Evolutionary conservation across 768 basidiomycete species (phyloP).

Genomic region (Lactarius psammicola): DNA sequence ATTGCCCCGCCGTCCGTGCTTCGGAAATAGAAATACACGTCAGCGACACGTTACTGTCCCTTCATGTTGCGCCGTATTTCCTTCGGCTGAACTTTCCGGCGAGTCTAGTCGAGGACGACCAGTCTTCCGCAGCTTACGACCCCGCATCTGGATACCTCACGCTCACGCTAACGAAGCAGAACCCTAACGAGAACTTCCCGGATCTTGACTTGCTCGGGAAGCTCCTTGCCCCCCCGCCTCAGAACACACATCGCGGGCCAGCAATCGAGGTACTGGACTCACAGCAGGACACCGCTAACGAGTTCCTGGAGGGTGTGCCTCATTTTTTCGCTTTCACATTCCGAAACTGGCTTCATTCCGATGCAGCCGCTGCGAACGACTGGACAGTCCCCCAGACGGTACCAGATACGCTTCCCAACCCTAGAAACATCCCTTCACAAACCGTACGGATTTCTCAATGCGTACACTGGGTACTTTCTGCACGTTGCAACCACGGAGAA

Average conservation of each 20-base stretch:
- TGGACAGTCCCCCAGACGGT: slow-evolving; percentile 74
- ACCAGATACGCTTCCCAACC: slow-evolving; percentile 41
- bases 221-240: slow-evolving; percentile 64
- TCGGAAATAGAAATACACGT: slow-evolving; percentile 79
- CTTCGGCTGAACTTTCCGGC: slow-evolving; percentile 74
- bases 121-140: slow-evolving; percentile 71
- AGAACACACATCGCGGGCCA: slow-evolving; percentile 35
- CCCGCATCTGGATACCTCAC: slow-evolving; percentile 75
- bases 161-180: slow-evolving; percentile 68
- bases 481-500: slow-evolving; percentile 75
- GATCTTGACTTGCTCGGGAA: slow-evolving; percentile 80
- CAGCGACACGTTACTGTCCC: slow-evolving; percentile 63
- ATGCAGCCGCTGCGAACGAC: slow-evolving; percentile 68
- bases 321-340: neutral
- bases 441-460: slow-evolving; percentile 74
- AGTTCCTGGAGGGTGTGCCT: slow-evolving; percentile 54
- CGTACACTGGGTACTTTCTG: slow-evolving; percentile 71
- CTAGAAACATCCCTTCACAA: slow-evolving; percentile 45
- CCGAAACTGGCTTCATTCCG: slow-evolving; percentile 11
- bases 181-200: slow-evolving; percentile 62
- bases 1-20: slow-evolving; percentile 71
- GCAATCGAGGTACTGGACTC: slow-evolving; percentile 58
- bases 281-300: slow-evolving; percentile 33
- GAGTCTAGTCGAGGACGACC: slow-evolving; percentile 64
- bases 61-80: slow-evolving; percentile 84